Base-by-base conservation (phyloP, 306 rosid species). In the Cucurbita argyrosperma region DNA sequence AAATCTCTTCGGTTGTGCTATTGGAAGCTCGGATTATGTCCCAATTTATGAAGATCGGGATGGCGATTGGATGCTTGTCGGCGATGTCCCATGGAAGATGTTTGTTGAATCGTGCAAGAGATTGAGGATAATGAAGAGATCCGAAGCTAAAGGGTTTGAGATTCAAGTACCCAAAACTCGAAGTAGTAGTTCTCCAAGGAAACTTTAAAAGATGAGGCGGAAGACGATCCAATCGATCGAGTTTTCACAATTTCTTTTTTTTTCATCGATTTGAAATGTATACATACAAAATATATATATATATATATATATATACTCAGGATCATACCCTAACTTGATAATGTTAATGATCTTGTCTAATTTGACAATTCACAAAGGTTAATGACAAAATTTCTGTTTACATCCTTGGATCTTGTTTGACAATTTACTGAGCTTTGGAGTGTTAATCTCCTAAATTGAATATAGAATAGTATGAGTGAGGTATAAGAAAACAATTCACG, bases 21-120 rank as follows among this genome's bases (percentile, higher is more conserved):
- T 92, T 37, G 84, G 96, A 26, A 82, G 76, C 21, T 72, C 61
- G 54, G 92, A 93, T 74, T 84, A 86, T 67, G 87, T 87, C 71
- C 90, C 92, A 35, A 90, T 93, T 81, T 93, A 93, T 74, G 98
- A 90, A 74, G 98, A 93, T 88, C 91, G 85, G 77, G 98, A 93
- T 75, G 97, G 97, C 71, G 98, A 93, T 72, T 93, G 98, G 98
- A 90, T 93, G 98, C 92, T 93, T 1, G 86, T 87, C 39, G 98
- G 98, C 39, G 98, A 93, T 76, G 98, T 93, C 60, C 97, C 98
- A 12, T 93, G 98, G 98, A 89, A n/a, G 71, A 74, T 74, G 77
- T 74, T 74, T 16, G 4, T 18, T 59, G 77, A 74, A 60, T 57
- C 77, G 7, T 74, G 77, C 71, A 74, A 74, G 46, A 74, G 77